Base-by-base conservation (phyloP, 2,329 filamentous ascomycete species). In the Ophiostoma angusticollis region DNA sequence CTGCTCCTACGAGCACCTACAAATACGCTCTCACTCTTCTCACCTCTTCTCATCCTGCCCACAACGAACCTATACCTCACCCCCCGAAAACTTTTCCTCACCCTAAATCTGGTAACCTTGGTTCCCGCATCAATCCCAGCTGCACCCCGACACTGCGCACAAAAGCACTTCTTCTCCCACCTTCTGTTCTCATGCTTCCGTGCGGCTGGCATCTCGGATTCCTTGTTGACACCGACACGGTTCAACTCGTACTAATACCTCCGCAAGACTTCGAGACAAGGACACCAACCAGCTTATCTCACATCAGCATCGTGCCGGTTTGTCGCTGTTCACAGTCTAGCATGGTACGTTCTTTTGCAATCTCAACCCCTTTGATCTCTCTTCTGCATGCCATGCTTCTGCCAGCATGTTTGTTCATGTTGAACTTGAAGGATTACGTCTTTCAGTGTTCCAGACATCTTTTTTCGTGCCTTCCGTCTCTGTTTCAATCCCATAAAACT, bases 281-380 rank as follows among this genome's bases (percentile, higher is more conserved):
- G n/a, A n/a, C n/a, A n/a, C n/a, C n/a, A n/a, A n/a, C n/a, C n/a
- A n/a, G n/a, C n/a, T n/a, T n/a, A n/a, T n/a, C 23, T 28, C 7
- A 23, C 24, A 24, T 31, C 35, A n/a, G 18, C 16, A 28, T 17
- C 27, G 35, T 37, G 18, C 6, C 14, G 13, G n/a, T 31, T 28
- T n/a, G n/a, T n/a, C n/a, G n/a, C n/a, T 29, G 14, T 21, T 25
- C 31, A 28, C 12, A 25, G n/a, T n/a, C n/a, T n/a, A n/a, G n/a
- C n/a, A 42, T 42, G 40, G 40, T 42, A 27, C 24, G 35, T 14
- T 35, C 5, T 28, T 27, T 27, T 14, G 27, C 33, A 11, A n/a
- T 14, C 14, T 7, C 22, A n/a, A n/a, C n/a, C n/a, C n/a, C n/a
- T n/a, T n/a, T n/a, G n/a, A n/a, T n/a, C n/a, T n/a, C n/a, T n/a